These are phyloP conservation scores for Penicillium corylophilum DNA, from an alignment of 2,329 filamentous ascomycete genomes.

Conservation along the genomic window DNA sequence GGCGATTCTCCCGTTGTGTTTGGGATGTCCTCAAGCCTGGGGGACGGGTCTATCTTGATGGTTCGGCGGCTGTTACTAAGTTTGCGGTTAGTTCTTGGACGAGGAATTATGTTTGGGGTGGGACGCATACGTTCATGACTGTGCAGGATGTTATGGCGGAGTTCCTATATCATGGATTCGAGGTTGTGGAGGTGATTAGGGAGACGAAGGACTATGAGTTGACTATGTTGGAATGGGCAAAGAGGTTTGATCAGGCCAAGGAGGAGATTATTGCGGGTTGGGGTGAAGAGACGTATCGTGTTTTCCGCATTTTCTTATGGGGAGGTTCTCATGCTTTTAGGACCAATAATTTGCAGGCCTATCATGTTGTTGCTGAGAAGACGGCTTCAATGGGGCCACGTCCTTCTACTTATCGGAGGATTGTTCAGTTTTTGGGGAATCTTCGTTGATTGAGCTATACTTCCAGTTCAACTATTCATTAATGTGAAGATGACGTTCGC, in stretches of 20 bases:
- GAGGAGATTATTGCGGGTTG: conserved; percentile 9
- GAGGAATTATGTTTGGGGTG: conserved; percentile 12
- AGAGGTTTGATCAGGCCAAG: conserved; percentile 6
- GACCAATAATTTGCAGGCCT: conserved; percentile 9
- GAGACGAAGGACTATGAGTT: conserved; percentile 14
- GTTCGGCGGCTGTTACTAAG: conserved; percentile 9
- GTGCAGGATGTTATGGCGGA: conserved; percentile 13
- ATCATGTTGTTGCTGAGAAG: conserved; percentile 11
- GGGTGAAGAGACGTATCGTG: conserved; percentile 7
- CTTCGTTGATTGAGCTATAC: conserved; percentile 2
- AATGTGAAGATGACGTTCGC: too few species aligned
- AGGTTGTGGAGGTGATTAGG: conserved; percentile 1
- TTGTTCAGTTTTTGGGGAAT: conserved; percentile 4
- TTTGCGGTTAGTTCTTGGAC: conserved; percentile 10
- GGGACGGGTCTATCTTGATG: conserved; percentile 13
- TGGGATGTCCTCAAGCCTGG: conserved; percentile 16
- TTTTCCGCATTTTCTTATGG: conserved; percentile 7
- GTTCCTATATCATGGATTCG: conserved; percentile 11
- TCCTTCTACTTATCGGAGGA: conserved; percentile 1
- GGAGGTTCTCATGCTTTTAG: conserved; percentile 8
- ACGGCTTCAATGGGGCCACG: conserved; percentile 7
- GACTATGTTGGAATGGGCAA: conserved; percentile 16
- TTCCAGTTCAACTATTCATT: too few species aligned
- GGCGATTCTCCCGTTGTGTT: conserved; percentile 6
- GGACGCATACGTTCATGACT: conserved; percentile 14